Percentiles rank a stretch among this genome's conserved stretches.
Conservation (phyloP, 306 rosid species). For the Lathyrus oleraceus region DNA sequence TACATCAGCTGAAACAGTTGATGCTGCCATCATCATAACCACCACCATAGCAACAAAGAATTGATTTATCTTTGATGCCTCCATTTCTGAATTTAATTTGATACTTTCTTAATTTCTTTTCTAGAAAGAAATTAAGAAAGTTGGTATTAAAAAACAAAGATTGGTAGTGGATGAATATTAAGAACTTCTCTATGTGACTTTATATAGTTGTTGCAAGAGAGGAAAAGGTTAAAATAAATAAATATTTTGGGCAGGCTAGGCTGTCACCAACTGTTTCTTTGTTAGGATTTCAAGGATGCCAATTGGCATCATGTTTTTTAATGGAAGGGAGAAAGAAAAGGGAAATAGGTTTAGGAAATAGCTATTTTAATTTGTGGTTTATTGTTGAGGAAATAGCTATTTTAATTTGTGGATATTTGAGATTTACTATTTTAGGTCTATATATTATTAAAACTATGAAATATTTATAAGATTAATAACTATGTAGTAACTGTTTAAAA, state of each 20-base stretch:
- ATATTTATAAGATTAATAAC: no score
- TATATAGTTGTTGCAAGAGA: constrained; percentile 24
- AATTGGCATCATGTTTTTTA: background rate
- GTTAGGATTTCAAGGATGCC: background rate
- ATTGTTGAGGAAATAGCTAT: no score
- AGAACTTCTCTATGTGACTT: background rate
- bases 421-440: no score
- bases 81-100: constrained; percentile 27
- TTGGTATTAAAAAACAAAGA: background rate
- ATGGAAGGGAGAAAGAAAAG: background rate
- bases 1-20: constrained; percentile 27
- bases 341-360: no score
- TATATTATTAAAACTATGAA: no score
- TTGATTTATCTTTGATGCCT: constrained; percentile 34
- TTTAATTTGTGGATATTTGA: no score
- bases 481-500: no score
- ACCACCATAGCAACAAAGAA: constrained; percentile 1
- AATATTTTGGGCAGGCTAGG: background rate
- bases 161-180: background rate
- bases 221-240: background rate
- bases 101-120: background rate
- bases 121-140: background rate
- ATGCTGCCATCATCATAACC: constrained; percentile 33
- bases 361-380: no score
- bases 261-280: constrained; percentile 23